These are phyloP conservation scores for Butyriboletus appendiculatus DNA, from an alignment of 1,284 basidiomycete species.

Conservation along the genomic window DNA sequence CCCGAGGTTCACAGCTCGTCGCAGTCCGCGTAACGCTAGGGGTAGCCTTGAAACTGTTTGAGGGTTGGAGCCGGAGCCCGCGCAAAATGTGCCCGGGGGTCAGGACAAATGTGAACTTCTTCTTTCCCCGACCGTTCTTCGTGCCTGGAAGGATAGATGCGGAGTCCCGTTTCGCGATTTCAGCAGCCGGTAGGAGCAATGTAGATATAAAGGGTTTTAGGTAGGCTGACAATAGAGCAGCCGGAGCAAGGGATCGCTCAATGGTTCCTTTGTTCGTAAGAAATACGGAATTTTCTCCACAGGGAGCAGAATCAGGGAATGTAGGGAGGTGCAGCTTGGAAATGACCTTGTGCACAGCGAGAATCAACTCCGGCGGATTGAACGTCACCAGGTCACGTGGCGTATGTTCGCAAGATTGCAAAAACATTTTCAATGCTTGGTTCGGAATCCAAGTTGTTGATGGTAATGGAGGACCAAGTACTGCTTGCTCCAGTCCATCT, in stretches of 20 bases:
- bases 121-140: conserved; percentile 26
- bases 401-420: conserved; percentile 14
- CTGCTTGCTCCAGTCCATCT: conserved; percentile 17
- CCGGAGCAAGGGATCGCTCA: conserved; percentile 28
- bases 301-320: conserved; percentile 18
- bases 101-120: conserved; percentile 34
- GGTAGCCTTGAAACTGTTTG: conserved; percentile 1
- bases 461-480: conserved; percentile 6
- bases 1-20: conserved; percentile 11
- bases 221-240: conserved; percentile 30
- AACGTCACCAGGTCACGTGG: conserved; percentile 26
- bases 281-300: conserved; percentile 7
- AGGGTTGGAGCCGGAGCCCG: conserved; percentile 28
- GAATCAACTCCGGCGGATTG: conserved; percentile 28
- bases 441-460: conserved; percentile 1
- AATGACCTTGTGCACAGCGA: conserved; percentile 28
- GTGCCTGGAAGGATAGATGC: conserved; percentile 15
- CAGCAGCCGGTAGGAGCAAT: conserved; percentile 28
- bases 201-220: conserved; percentile 33
- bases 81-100: conserved; percentile 41
- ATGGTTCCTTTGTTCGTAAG: conserved; percentile 9
- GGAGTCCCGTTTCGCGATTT: conserved; percentile 32
- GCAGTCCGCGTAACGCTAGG: conserved; percentile 6
- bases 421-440: conserved; percentile 9
- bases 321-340: conserved; percentile 24